Evolutionary conservation across 495 filamentous ascomycete genomes (phyloP).

Genomic region (Astrothelium subdiscretum): DNA sequence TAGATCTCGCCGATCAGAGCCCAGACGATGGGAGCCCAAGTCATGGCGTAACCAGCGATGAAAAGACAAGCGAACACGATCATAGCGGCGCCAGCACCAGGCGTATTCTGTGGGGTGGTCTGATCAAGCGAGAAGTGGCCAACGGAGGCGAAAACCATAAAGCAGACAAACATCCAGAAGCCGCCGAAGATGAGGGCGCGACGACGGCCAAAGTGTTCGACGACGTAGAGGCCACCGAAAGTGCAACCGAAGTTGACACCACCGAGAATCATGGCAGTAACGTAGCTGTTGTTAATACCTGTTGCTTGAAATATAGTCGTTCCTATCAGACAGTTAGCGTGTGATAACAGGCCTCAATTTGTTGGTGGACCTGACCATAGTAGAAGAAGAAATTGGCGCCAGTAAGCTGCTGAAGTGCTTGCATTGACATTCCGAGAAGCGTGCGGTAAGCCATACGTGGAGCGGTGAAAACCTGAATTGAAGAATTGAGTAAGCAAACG

Average conservation of each 20-base stretch:
- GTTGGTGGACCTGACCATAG: constrained; percentile 24
- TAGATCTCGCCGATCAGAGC: constrained; percentile 71
- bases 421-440: constrained; percentile 54
- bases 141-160: constrained; percentile 28
- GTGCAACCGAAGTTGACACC: constrained; percentile 29
- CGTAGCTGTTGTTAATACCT: constrained; percentile 22
- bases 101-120: constrained; percentile 36
- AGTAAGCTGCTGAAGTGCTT: constrained; percentile 57
- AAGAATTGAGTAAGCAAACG: background rate
- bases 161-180: constrained; percentile 30
- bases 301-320: constrained; percentile 24
- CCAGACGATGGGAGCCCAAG: constrained; percentile 82
- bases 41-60: constrained; percentile 43
- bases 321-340: constrained; percentile 5
- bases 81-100: constrained; percentile 52
- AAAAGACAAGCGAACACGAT: constrained; percentile 70
- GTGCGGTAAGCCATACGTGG: constrained; percentile 65
- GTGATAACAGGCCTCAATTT: background rate
- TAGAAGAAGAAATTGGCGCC: constrained; percentile 49
- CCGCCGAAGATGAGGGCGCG: constrained; percentile 23
- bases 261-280: constrained; percentile 24
- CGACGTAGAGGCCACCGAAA: constrained; percentile 27
- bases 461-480: constrained; percentile 9
- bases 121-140: constrained; percentile 26
- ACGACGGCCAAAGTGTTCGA: constrained; percentile 28